Evolutionary conservation across 2,329 filamentous ascomycete genomes (phyloP).

Genomic region (Thelonectria blattea): DNA sequence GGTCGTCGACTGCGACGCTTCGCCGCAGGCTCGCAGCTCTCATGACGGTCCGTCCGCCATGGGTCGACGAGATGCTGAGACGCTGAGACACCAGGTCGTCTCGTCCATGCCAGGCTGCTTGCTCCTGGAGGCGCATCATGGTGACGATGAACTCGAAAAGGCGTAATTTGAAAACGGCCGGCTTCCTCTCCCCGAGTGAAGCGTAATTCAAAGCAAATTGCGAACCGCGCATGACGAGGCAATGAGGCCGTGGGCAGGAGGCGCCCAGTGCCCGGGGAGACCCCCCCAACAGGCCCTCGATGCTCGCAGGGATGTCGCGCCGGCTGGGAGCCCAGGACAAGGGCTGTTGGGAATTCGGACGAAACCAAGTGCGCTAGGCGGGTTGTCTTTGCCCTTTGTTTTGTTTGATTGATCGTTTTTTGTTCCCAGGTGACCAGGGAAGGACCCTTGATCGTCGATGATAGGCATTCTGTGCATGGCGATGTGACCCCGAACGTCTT

Average conservation of each 20-base stretch:
- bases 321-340: constrained; percentile 18
- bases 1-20: background rate
- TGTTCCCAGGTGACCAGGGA: background rate
- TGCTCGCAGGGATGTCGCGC: constrained; percentile 15
- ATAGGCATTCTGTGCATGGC: background rate
- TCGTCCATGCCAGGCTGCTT: background rate
- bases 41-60: background rate
- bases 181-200: constrained; percentile 6
- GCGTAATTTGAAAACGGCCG: constrained; percentile 18
- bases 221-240: constrained; percentile 30
- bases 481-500: background rate
- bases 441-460: constrained; percentile 1
- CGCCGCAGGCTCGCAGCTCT: background rate
- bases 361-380: constrained; percentile 9
- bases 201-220: constrained; percentile 31
- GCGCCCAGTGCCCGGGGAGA: constrained; percentile 22
- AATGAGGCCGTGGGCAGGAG: constrained; percentile 8
- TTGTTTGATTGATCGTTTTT: constrained; percentile 14
- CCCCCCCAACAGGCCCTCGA: constrained; percentile 11
- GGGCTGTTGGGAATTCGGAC: constrained; percentile 13
- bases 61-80: background rate
- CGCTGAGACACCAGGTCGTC: background rate
- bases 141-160: constrained; percentile 12
- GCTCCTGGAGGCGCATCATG: constrained; percentile 1
- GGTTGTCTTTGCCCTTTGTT: background rate